phyloP scores from a whole-genome alignment of 257 asterid genomes.

The Gentiana straminea region DNA sequence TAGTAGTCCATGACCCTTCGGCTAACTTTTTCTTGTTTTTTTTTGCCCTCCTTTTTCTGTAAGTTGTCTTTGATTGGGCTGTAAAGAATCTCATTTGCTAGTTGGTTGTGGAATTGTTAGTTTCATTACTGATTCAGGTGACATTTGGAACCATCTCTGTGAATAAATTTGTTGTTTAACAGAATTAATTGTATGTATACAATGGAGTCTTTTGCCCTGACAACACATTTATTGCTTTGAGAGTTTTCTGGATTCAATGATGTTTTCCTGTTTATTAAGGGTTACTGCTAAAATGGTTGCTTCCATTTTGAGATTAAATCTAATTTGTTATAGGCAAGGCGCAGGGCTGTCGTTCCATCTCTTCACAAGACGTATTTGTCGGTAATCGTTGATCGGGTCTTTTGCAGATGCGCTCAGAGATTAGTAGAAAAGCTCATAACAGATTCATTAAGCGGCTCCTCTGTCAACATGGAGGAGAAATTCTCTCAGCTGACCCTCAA shows the following conservation, averaged over 20 bases:
- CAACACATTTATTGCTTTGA: neutral
- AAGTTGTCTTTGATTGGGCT: too few relatives aligned
- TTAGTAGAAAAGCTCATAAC: constrained; percentile 70
- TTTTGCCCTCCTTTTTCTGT: neutral
- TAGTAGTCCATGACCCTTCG: too few relatives aligned
- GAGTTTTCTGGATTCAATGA: neutral
- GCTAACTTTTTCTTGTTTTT: neutral
- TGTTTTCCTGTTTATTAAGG: constrained; percentile 5
- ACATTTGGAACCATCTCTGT: too few relatives aligned
- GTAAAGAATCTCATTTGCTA: too few relatives aligned
- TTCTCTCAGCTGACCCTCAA: constrained; percentile 94
- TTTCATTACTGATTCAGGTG: too few relatives aligned
- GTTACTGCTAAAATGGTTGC: constrained; percentile 7
- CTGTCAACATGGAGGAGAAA: constrained; percentile 85
- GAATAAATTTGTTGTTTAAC: too few relatives aligned
- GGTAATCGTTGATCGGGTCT: constrained; percentile 87
- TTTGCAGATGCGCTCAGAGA: constrained; percentile 87
- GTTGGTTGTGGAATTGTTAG: too few relatives aligned
- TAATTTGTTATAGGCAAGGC: constrained; percentile 65
- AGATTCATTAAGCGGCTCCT: constrained; percentile 38
- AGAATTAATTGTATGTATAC: too few relatives aligned
- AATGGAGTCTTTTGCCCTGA: too few relatives aligned
- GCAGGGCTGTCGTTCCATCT: constrained; percentile 98
- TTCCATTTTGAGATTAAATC: constrained; percentile 16
- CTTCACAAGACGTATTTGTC: constrained; percentile 99